These are phyloP conservation scores for Starmerella gropengiesseri DNA, from an alignment of 805 yeast species.

Conservation along the genomic window DNA sequence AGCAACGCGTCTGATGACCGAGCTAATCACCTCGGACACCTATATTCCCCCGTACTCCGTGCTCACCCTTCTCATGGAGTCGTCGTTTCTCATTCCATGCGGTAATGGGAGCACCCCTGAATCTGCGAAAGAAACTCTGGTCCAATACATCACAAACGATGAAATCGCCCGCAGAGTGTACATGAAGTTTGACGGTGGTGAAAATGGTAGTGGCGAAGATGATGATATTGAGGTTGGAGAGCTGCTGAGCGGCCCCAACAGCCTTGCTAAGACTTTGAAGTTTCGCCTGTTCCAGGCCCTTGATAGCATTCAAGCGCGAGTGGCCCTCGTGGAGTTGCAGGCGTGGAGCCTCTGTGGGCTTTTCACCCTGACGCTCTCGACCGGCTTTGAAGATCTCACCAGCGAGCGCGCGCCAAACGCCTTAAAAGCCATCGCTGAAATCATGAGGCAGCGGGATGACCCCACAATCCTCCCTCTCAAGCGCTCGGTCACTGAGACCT, in stretches of 20 bases:
- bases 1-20: slow-evolving; percentile 2
- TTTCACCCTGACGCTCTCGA: background rate
- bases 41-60: slow-evolving; percentile 4
- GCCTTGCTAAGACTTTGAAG: too few species aligned
- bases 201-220: too few species aligned
- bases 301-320: background rate
- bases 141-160: background rate
- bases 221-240: too few species aligned
- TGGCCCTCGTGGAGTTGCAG: slow-evolving; percentile 6
- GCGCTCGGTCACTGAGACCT: slow-evolving; percentile 2
- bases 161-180: background rate
- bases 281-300: background rate
- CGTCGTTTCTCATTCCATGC: slow-evolving; percentile 5
- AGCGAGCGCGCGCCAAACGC: slow-evolving; percentile 10
- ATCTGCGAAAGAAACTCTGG: background rate
- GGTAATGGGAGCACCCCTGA: slow-evolving; percentile 6
- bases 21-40: background rate
- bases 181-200: background rate
- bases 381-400: slow-evolving; percentile 4
- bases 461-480: background rate
- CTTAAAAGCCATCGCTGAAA: slow-evolving; percentile 4
- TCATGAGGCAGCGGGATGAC: background rate
- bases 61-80: background rate
- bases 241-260: too few species aligned
- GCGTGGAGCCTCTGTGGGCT: slow-evolving; percentile 7